Base-by-base conservation (phyloP, 1,284 basidiomycete genomes). In the Porphyrellus sp. region DNA sequence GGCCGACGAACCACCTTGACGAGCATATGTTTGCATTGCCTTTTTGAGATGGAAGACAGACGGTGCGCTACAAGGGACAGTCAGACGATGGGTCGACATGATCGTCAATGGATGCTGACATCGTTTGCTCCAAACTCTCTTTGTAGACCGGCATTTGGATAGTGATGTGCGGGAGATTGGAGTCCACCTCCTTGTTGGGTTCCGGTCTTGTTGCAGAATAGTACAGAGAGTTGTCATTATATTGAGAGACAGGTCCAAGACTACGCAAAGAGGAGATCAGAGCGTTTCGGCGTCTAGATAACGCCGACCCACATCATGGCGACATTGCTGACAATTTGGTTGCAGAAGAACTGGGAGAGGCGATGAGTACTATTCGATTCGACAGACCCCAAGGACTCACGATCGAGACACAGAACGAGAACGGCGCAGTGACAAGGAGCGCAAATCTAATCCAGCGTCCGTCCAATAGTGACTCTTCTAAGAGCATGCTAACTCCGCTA, bases 11-110 rank as follows among this genome's bases (percentile, higher is more conserved):
- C 89, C 89, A 13, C 89, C 89, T 63, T 92, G 89, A 1, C 88
- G 78, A 15, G 89, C 89, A 61, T 92, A 91, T 1, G 87, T 91
- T 63, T 88, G 86, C 83, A 93, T 92, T 0, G 89, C 91, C 68
- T 83, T 85, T 73, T 93, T 91, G 52, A 93, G 72, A 1, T 79
- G 87, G 60, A 82, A 80, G 21, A 93, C 82, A 1, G 90, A 92
- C 0, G 89, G 90, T 4, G 78, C 65, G 50, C 85, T 87, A 38
- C 25, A 37, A 53, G 51, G 42, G 28, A 41, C 13, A 0, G 82
- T 90, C 59, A 81, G 90, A 78, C 0, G 86, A 89, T 2, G 85
- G 86, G 18, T 76, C 66, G 53, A 8, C 5, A 23, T 30, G 3
- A 23, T 15, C 34, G 25, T 25, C 1, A n/a, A 4, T 3, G 8